A percentile compares a stretch with the other conserved stretches of the same genome.
phyloP scores from a whole-genome alignment of 495 filamentous ascomycete species.

The Neurospora africana region DNA sequence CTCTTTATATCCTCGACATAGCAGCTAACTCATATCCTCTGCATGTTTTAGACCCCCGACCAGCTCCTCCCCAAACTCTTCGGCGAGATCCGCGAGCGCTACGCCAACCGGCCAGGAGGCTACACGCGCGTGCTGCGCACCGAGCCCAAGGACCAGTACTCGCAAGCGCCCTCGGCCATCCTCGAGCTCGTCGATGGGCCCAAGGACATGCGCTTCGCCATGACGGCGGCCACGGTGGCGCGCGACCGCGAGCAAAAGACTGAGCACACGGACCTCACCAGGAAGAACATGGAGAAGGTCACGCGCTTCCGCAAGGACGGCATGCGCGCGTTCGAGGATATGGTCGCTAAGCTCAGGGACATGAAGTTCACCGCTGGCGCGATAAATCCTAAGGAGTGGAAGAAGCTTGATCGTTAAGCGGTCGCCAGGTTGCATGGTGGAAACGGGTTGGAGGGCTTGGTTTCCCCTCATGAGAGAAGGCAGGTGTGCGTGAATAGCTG shows the following conservation, averaged over 20 bases:
- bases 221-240: constrained; percentile 74
- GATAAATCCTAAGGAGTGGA: not conserved
- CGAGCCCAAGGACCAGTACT: constrained; percentile 63
- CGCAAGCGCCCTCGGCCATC: constrained; percentile 80
- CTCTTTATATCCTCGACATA: too few relatives aligned
- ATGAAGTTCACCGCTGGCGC: constrained; percentile 13
- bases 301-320: constrained; percentile 64
- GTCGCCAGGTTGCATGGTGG: not conserved
- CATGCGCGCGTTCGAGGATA: constrained; percentile 51
- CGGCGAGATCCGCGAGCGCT: constrained; percentile 68
- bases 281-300: constrained; percentile 73
- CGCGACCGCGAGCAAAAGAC: constrained; percentile 43
- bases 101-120: constrained; percentile 70
- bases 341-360: constrained; percentile 52
- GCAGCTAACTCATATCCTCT: not conserved
- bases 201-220: constrained; percentile 86
- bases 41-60: constrained; percentile 35
- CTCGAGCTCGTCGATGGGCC: constrained; percentile 96
- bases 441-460: not conserved
- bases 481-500: not conserved
- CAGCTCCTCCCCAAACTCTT: constrained; percentile 78
- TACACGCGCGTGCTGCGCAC: constrained; percentile 91
- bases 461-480: not conserved
- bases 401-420: not conserved
- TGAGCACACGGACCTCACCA: constrained; percentile 56